Percentiles rank a stretch among this genome's conserved stretches.
Evolutionary conservation across 352 stramenopile species (phyloP).

Genomic region (Phytophthora citrophthora): DNA sequence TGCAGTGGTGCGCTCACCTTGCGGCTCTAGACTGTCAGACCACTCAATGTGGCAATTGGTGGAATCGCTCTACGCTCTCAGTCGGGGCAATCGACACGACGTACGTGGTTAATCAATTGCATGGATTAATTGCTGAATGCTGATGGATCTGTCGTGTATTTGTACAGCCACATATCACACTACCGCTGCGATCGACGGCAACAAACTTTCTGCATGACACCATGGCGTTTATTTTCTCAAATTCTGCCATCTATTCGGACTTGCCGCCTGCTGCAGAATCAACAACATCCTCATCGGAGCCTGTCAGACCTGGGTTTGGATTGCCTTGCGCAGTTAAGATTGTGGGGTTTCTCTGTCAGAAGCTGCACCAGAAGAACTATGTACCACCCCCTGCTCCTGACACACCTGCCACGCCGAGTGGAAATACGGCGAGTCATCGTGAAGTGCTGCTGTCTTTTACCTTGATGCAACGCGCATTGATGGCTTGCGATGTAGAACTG

Average conservation of each 20-base stretch:
- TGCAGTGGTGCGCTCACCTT: constrained; percentile 91
- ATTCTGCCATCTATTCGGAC: constrained; percentile 53
- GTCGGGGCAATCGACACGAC: constrained; percentile 63
- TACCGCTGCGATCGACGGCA: constrained; percentile 65
- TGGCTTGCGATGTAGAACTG: constrained; percentile 56
- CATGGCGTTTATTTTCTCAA: constrained; percentile 73
- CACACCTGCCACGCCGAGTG: constrained; percentile 14
- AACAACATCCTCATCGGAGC: neutral
- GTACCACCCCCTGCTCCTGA: constrained; percentile 29
- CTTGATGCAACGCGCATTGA: constrained; percentile 61
- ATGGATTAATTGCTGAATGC: constrained; percentile 4
- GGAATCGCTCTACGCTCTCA: constrained; percentile 95
- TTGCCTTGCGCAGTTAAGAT: constrained; percentile 83
- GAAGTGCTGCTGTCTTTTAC: constrained; percentile 80
- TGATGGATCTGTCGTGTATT: constrained; percentile 2
- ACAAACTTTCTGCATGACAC: constrained; percentile 71
- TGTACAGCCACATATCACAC: constrained; percentile 61
- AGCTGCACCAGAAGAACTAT: constrained; percentile 62
- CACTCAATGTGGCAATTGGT: constrained; percentile 95
- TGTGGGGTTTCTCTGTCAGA: constrained; percentile 82
- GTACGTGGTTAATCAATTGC: constrained; percentile 39
- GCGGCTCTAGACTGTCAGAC: constrained; percentile 84
- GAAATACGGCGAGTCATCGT: constrained; percentile 40
- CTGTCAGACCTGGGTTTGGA: constrained; percentile 52
- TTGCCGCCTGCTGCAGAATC: constrained; percentile 4